These are phyloP conservation scores for Histomonas meleagridis DNA, from an alignment of 208 protist species.

Conservation along the genomic window DNA sequence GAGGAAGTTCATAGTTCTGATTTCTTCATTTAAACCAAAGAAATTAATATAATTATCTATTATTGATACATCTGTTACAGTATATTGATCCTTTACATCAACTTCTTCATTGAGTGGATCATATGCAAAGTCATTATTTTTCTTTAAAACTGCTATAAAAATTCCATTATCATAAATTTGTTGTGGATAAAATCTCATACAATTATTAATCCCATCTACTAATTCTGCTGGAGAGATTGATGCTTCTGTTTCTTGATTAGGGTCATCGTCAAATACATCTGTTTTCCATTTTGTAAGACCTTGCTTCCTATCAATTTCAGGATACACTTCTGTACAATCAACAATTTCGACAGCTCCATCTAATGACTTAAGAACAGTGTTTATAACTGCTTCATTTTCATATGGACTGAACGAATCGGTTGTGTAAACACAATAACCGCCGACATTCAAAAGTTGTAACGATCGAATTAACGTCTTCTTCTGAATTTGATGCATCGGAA, in stretches of 20 bases:
- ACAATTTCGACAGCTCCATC: neutral
- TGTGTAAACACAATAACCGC: slow-evolving; percentile 54
- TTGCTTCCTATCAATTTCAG: neutral
- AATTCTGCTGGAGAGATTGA: neutral
- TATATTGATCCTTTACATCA: no score
- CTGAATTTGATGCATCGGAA: slow-evolving; percentile 46
- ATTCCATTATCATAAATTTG: neutral
- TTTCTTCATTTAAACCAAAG: no score
- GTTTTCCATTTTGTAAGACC: neutral
- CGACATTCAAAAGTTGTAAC: slow-evolving; percentile 29
- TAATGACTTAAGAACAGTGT: slow-evolving; percentile 40
- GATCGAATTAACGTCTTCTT: slow-evolving; percentile 35
- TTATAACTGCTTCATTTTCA: slow-evolving; percentile 59
- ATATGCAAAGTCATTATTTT: no score
- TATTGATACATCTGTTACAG: no score
- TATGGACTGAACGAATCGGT: slow-evolving; percentile 57
- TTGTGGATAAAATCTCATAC: neutral
- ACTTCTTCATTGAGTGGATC: no score
- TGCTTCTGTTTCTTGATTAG: no score
- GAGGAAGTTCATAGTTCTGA: no score
- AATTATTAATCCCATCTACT: neutral
- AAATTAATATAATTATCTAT: no score
- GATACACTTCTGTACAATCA: neutral
- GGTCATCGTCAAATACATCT: no score
- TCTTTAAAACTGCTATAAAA: neutral